phyloP scores from a whole-genome alignment of 2,329 filamentous ascomycete species.

The Talaromyces islandicus region DNA sequence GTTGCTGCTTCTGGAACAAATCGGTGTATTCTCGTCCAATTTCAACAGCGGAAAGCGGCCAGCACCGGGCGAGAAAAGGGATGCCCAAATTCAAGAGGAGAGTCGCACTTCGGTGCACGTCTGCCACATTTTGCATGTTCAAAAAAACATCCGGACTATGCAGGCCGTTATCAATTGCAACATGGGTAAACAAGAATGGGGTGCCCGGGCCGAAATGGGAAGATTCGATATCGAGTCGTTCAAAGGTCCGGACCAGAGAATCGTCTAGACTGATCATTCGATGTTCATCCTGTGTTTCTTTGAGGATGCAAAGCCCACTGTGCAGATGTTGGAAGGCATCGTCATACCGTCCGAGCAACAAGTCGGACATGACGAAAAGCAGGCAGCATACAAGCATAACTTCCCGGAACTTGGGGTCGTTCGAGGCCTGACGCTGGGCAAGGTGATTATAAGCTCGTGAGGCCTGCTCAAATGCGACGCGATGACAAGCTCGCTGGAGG shows the following conservation, averaged over 20 bases:
- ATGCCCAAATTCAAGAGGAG: slow-evolving; percentile 6
- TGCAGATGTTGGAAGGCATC: not conserved
- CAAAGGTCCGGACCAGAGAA: slow-evolving; percentile 4
- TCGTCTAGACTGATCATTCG: slow-evolving; percentile 1
- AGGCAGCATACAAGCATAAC: slow-evolving; percentile 2
- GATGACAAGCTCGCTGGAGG: not conserved
- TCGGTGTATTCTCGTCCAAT: slow-evolving; percentile 3
- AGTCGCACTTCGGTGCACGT: slow-evolving; percentile 6
- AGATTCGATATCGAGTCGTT: slow-evolving; percentile 10
- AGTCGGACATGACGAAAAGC: not conserved
- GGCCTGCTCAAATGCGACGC: slow-evolving; percentile 3
- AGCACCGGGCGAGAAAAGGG: slow-evolving; percentile 12
- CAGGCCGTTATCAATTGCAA: not conserved
- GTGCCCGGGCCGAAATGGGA: slow-evolving; percentile 8
- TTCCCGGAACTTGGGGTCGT: not conserved
- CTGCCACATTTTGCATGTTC: not conserved
- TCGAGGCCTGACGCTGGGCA: not conserved
- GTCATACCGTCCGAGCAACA: not conserved
- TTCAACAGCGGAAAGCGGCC: slow-evolving; percentile 8
- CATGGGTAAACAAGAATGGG: slow-evolving; percentile 6
- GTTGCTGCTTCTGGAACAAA: slow-evolving; percentile 5
- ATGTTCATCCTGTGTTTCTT: not conserved
- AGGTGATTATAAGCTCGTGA: not conserved
- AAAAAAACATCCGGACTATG: not conserved
- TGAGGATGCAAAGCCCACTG: not conserved